A percentile compares a stretch with the other conserved stretches of the same genome.
These are phyloP conservation scores for Beauveria pseudobassiana DNA, from an alignment of 2,329 filamentous ascomycete species.

Conservation along the genomic window DNA sequence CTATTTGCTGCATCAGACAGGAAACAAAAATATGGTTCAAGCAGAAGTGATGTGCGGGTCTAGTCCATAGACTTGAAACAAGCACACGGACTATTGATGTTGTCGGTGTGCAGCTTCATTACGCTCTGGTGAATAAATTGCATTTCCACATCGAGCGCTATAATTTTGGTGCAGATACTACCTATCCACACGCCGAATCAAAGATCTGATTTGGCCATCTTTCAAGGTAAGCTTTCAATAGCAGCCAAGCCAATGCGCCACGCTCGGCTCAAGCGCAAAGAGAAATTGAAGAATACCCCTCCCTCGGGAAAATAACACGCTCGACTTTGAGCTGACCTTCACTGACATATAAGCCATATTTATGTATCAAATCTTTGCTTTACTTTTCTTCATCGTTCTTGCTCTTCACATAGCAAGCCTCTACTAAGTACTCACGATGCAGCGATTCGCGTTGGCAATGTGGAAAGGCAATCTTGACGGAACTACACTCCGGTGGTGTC, in stretches of 20 bases:
- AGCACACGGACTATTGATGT: neutral
- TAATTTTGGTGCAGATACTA: neutral
- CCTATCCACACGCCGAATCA: neutral
- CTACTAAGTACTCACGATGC: no score
- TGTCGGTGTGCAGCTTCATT: conserved; percentile 5
- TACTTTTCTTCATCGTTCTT: no score
- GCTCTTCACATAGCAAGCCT: no score
- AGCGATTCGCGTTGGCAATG: no score
- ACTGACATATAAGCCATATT: no score
- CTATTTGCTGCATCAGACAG: neutral
- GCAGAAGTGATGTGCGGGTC: neutral
- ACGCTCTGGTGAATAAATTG: neutral
- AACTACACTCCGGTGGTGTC: no score
- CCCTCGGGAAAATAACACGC: no score
- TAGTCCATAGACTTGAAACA: neutral
- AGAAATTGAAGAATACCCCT: no score
- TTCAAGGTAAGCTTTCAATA: neutral
- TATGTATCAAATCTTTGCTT: no score
- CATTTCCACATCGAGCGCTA: neutral
- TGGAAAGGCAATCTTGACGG: no score
- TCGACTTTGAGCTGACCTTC: no score
- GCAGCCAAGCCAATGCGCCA: neutral
- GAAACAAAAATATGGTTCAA: neutral
- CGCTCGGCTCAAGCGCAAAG: no score
- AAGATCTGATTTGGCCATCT: neutral